Evolutionary conservation across 164 flowering plant genomes (phyloP).

Genomic region (Magnolia kwangsiensis): DNA sequence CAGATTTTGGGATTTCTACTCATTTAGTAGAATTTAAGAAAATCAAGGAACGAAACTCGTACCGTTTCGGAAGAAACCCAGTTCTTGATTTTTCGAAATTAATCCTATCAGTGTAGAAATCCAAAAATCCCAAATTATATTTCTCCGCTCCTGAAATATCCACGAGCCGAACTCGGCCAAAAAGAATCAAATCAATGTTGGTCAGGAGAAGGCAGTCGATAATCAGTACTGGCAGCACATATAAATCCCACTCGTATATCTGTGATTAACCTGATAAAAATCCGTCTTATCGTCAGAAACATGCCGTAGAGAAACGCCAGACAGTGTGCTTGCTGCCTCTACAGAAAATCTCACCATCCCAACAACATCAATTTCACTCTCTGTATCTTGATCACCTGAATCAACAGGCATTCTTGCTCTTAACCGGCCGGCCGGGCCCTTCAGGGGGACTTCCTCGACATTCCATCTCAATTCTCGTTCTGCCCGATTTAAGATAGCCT

Average conservation of each 20-base stretch:
- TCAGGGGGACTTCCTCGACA: conserved; percentile 67
- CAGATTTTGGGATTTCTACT: no score
- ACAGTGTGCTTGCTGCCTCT: conserved; percentile 61
- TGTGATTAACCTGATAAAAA: conserved; percentile 73
- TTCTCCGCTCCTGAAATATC: no score
- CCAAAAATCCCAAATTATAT: no score
- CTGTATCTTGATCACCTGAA: conserved; percentile 51
- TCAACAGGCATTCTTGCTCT: conserved; percentile 88
- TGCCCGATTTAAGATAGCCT: conserved; percentile 77
- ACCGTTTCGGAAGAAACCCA: no score
- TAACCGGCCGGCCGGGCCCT: conserved; percentile 69
- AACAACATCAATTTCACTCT: conserved; percentile 62
- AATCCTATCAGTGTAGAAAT: no score
- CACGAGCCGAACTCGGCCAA: background rate
- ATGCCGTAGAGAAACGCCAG: conserved; percentile 59
- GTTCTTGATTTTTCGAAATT: no score
- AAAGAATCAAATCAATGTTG: background rate
- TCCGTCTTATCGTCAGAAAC: conserved; percentile 76
- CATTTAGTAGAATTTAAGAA: no score
- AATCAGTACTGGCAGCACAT: conserved; percentile 48
- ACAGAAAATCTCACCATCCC: conserved; percentile 67
- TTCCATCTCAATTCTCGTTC: conserved; percentile 90
- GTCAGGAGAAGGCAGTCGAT: background rate
- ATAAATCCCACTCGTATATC: conserved; percentile 66
- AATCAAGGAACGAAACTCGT: no score